Base-by-base conservation (phyloP, 2,329 filamentous ascomycete genomes). In the Diaporthe longicolla region DNA sequence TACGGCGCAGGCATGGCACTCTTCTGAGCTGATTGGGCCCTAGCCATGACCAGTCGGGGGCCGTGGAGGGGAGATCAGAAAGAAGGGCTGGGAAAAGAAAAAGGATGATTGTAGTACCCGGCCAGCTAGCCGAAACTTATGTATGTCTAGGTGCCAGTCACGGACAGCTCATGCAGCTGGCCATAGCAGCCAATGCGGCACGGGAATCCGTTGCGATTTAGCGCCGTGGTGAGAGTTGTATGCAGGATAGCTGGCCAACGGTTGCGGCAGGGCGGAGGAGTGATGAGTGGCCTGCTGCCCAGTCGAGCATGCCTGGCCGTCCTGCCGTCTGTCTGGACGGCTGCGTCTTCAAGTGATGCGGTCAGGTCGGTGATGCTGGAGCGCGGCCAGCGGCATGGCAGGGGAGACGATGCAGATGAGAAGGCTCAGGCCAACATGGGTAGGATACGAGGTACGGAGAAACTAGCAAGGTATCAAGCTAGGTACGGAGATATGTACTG, bases 1-100 rank as follows among this genome's bases (percentile, higher is more conserved):
- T 91, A 91, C 52, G 88, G 86, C 74, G 87, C 78, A 71, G 86
- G 82, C 86, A 88, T 88, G 81, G 80, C 79, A 78, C 74, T 61
- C 54, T 45, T 79, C 74, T 75, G 76, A 74, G 73, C 77, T 73
- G 70, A 65, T 69, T 71, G 57, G 76, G 76, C 73, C 75, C 75
- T 61, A 48, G 73, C 66, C 55, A 71, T 76, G 65, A 69, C 68
- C 57, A 57, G 66, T 59, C 37, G 68, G 77, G 76, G 79, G 77
- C 79, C 76, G 77, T 77, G 75, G 77, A 19, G 26, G 77, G 76
- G 76, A 78, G 76, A 75, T 77, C 75, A 75, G 77, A 76, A 75
- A 76, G 75, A 73, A 76, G 73, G 73, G 61, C 61, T 19, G 52
- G 73, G 11, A 71, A 71, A 76, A 74, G 48, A 71, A 76, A 73